These are phyloP conservation scores for Lasiodiplodia citricola DNA, from an alignment of 2,329 filamentous ascomycete species.

Conservation along the genomic window DNA sequence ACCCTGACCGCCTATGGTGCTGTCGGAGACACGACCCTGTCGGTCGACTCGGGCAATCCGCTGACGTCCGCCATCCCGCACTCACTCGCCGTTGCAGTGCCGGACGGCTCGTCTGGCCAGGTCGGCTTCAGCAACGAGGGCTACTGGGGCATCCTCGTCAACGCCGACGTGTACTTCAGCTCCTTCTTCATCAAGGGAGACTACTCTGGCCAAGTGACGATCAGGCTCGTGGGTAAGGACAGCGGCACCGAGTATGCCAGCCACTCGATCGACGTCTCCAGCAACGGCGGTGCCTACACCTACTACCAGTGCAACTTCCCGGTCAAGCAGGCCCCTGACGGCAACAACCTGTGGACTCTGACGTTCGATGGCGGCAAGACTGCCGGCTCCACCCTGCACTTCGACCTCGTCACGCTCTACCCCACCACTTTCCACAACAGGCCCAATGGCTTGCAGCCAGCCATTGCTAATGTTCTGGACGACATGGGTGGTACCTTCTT, in stretches of 20 bases:
- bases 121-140: conserved; percentile 28
- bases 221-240: conserved; percentile 19
- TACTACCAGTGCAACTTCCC: conserved; percentile 17
- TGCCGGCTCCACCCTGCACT: conserved; percentile 19
- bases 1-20: conserved; percentile 38
- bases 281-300: not conserved
- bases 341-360: conserved; percentile 26
- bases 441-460: conserved; percentile 21
- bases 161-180: conserved; percentile 20
- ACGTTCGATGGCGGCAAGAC: conserved; percentile 21
- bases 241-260: conserved; percentile 24
- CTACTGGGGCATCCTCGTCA: conserved; percentile 28
- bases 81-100: conserved; percentile 24
- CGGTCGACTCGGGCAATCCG: conserved; percentile 24
- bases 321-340: conserved; percentile 23
- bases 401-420: conserved; percentile 26
- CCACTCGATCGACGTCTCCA: conserved; percentile 1
- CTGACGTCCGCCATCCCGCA: conserved; percentile 19
- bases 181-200: conserved; percentile 34
- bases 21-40: conserved; percentile 36
- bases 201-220: conserved; percentile 35
- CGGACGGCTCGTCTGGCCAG: conserved; percentile 8
- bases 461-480: conserved; percentile 20
- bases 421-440: conserved; percentile 27
- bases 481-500: conserved; percentile 52